Evolutionary conservation across 345 rosid species (phyloP).

Genomic region (Clarkia xantiana): DNA sequence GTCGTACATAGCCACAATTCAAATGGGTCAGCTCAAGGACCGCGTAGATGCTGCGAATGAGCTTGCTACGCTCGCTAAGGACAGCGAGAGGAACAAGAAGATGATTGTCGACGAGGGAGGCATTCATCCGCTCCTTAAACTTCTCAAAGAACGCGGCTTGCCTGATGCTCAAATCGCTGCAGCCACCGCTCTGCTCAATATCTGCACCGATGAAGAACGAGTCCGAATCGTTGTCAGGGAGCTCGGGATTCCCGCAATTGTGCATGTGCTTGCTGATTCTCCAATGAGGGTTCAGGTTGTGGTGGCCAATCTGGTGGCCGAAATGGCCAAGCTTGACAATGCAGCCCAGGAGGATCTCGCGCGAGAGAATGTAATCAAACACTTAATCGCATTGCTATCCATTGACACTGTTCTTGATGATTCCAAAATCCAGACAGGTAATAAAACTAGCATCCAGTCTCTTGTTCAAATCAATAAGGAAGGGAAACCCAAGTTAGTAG

Average conservation of each 20-base stretch:
- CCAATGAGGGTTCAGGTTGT: conserved; percentile 28
- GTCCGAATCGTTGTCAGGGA: conserved; percentile 22
- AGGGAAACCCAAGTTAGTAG: conserved; percentile 9
- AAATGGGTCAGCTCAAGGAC: conserved; percentile 33
- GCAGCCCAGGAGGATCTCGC: conserved; percentile 31
- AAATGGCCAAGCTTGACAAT: conserved; percentile 29
- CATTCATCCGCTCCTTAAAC: conserved; percentile 29
- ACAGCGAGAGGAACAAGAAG: conserved; percentile 42
- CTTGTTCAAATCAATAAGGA: conserved; percentile 42
- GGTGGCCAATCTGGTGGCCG: conserved; percentile 37
- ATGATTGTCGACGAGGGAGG: conserved; percentile 54
- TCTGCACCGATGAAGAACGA: conserved; percentile 23
- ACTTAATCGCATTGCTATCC: conserved; percentile 29
- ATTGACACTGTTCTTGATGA: conserved; percentile 19
- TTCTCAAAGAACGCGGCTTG: conserved; percentile 34
- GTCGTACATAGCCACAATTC: conserved; percentile 32
- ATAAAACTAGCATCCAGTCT: conserved; percentile 30
- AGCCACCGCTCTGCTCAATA: conserved; percentile 21
- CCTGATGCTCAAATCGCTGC: conserved; percentile 42
- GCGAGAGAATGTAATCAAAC: conserved; percentile 32
- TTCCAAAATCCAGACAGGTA: conserved; percentile 9
- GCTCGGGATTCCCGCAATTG: conserved; percentile 28
- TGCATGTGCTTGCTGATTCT: conserved; percentile 34
- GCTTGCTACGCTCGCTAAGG: conserved; percentile 36
- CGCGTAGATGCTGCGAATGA: conserved; percentile 39